Base-by-base conservation (phyloP, 2,329 filamentous ascomycete species). In the Colletotrichum lentis region DNA sequence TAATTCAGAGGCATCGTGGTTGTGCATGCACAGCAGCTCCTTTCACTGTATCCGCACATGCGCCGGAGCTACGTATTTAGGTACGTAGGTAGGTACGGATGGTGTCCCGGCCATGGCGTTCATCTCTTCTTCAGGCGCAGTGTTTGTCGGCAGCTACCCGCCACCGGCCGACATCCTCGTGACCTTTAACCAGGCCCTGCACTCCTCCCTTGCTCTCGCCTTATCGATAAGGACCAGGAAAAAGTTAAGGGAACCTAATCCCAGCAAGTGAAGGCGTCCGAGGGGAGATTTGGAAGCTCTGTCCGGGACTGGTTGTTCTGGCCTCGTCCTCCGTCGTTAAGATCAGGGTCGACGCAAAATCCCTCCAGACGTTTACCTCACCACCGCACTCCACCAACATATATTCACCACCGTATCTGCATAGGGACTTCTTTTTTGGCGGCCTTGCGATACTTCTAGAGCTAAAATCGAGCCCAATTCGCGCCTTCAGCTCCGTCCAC, bases 211-310 rank as follows among this genome's bases (percentile, higher is more conserved):
- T 39, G 61, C 16, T 39, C 53, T 16, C n/a, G 5, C 24, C 49
- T 68, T 68, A 68, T 68, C 65, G 65, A 68, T 68, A 68, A 68
- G 65, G 37, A 64, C 31, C 37, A 35, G 59, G 55, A 50, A 68
- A 68, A 68, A 68, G 65, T 68, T 54, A 68, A 68, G 65, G 65
- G 62, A 61, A 66, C 65, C 65, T 50, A 60, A 56, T 56, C 65
- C 65, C 41, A 65, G 62, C 43, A 47, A 58, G 61, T 64, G 53
- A 47, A 54, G 53, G 27, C 53, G 61, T 53, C 61, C 49, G 65
- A 68, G 54, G 65, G 65, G 54, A 35, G 57, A 41, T 52, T 65
- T 60, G 53, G 46, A 53, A 68, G 65, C 62, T 35, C 31, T 65
- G 46, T 65, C 65, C 56, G 50, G 46, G 24, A 65, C 62, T 55